phyloP scores from a whole-genome alignment of 768 basidiomycete species.

The Lentinus brumalis region DNA sequence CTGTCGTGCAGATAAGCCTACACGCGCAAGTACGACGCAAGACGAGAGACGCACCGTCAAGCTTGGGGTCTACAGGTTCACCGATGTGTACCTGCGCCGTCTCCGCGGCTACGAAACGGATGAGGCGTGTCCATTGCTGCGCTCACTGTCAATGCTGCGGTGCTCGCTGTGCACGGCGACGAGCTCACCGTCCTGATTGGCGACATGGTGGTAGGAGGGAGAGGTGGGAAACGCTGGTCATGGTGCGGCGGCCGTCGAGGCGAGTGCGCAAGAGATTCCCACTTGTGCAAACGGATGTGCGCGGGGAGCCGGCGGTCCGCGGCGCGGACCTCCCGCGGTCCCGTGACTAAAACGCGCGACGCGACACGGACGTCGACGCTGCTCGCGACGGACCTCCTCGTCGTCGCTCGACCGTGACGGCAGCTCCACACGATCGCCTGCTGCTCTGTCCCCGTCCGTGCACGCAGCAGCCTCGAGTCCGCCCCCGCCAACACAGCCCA shows the following conservation, averaged over 20 bases:
- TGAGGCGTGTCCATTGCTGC: conserved; percentile 78
- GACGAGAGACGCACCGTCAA: conserved; percentile 55
- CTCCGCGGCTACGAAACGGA: conserved; percentile 80
- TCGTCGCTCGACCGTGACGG: too few relatives aligned
- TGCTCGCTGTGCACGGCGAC: not conserved
- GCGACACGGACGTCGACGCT: too few relatives aligned
- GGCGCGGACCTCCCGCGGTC: too few relatives aligned
- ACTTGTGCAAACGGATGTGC: too few relatives aligned
- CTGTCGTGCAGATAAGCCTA: conserved; percentile 36
- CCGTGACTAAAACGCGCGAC: too few relatives aligned
- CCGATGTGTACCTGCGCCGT: conserved; percentile 76
- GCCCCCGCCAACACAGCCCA: too few relatives aligned
- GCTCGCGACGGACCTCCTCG: too few relatives aligned
- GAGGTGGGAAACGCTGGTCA: conserved; percentile 12
- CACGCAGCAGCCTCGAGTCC: too few relatives aligned
- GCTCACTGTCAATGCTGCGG: not conserved
- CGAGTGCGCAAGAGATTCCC: not conserved
- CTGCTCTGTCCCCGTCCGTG: too few relatives aligned
- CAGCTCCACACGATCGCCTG: too few relatives aligned
- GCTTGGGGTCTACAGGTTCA: conserved; percentile 65
- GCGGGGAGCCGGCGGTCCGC: too few relatives aligned
- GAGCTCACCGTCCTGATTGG: conserved; percentile 57
- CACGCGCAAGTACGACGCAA: not conserved
- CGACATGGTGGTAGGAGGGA: conserved; percentile 43
- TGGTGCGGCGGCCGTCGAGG: conserved; percentile 11